Evolutionary conservation across 2,329 filamentous ascomycete species (phyloP).

Genomic region (Parastagonospora avenae): DNA sequence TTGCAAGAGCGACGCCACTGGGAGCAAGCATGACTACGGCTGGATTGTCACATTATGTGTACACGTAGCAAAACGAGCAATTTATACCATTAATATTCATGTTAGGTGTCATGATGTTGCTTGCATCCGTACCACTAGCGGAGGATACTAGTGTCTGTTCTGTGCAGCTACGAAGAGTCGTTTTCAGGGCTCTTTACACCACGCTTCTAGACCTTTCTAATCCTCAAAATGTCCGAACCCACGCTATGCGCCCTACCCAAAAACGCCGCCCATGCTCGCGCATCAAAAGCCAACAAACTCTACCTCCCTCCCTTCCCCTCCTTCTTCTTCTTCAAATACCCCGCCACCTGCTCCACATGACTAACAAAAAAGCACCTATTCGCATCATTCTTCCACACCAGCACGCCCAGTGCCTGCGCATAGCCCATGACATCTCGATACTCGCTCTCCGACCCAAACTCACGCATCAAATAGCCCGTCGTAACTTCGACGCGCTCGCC

Average conservation of each 20-base stretch:
- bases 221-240: neutral
- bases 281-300: neutral
- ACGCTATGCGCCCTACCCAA: neutral
- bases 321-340: slow-evolving; percentile 68
- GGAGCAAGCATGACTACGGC: slow-evolving; percentile 11
- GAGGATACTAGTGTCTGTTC: too few relatives aligned
- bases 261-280: neutral
- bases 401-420: slow-evolving; percentile 86
- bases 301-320: slow-evolving; percentile 6
- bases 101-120: neutral
- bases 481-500: slow-evolving; percentile 90
- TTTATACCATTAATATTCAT: slow-evolving; percentile 14
- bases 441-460: slow-evolving; percentile 75
- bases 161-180: too few relatives aligned
- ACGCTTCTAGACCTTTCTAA: too few relatives aligned
- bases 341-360: slow-evolving; percentile 84
- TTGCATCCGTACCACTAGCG: too few relatives aligned
- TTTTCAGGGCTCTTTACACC: too few relatives aligned
- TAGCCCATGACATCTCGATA: slow-evolving; percentile 74
- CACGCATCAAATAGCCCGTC: slow-evolving; percentile 84
- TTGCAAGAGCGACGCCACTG: slow-evolving; percentile 17
- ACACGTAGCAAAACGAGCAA: slow-evolving; percentile 16
- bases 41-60: slow-evolving; percentile 24
- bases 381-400: slow-evolving; percentile 82
- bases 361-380: slow-evolving; percentile 90